phyloP scores from a whole-genome alignment of 257 asterid species.

The Ehretia macrophylla region DNA sequence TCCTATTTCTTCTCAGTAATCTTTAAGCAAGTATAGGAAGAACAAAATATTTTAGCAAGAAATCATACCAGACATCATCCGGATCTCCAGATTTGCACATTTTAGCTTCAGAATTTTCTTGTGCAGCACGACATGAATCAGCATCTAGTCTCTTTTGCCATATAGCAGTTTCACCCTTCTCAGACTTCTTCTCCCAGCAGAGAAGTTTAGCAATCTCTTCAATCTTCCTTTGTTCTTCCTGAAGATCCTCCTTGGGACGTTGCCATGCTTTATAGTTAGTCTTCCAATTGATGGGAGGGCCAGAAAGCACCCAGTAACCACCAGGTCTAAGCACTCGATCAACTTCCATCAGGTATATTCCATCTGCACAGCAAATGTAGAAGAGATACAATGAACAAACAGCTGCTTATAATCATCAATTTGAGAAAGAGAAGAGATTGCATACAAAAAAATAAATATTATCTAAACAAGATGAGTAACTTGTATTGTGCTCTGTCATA shows the following conservation, averaged over 20 bases:
- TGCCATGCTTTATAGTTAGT: conserved; percentile 78
- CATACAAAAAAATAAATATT: background rate
- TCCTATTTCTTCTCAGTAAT: background rate
- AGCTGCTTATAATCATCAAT: too few species aligned
- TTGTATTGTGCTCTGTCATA: too few species aligned
- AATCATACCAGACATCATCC: conserved; percentile 81
- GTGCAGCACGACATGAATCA: conserved; percentile 66
- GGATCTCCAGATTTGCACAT: conserved; percentile 65
- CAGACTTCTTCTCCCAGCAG: conserved; percentile 93
- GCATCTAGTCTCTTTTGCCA: conserved; percentile 92
- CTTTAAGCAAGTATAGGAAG: background rate
- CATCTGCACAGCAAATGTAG: conserved; percentile 52
- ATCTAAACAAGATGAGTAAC: too few species aligned
- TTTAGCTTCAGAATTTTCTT: conserved; percentile 57
- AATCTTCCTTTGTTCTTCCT: conserved; percentile 86
- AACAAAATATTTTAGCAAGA: background rate
- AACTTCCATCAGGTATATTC: conserved; percentile 92
- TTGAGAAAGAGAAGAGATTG: background rate
- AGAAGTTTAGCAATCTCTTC: conserved; percentile 87
- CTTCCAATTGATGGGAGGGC: conserved; percentile 95
- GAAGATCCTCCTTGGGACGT: conserved; percentile 80
- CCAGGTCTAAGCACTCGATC: conserved; percentile 97
- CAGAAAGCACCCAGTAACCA: conserved; percentile 96
- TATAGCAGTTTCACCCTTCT: conserved; percentile 83
- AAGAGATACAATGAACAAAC: background rate